phyloP scores from a whole-genome alignment of 2,329 filamentous ascomycete genomes.

The Cladosporium velox region DNA sequence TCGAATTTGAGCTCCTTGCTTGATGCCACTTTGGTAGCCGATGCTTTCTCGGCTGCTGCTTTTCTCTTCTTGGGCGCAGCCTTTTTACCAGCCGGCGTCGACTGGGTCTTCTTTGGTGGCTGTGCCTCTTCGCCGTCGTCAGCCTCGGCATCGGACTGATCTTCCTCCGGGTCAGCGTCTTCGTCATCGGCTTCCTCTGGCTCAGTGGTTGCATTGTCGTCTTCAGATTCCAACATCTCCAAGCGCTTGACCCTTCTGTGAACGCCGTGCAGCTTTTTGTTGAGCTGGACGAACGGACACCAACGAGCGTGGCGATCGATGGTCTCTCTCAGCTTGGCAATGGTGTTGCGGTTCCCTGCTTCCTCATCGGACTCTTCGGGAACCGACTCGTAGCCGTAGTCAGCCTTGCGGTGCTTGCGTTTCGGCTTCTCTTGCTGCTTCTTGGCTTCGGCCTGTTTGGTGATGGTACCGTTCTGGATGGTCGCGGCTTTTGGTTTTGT shows the following conservation, averaged over 20 bases:
- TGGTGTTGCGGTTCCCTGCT: background rate
- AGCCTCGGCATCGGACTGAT: background rate
- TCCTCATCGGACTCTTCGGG: background rate
- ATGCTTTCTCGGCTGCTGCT: background rate
- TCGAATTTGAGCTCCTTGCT: background rate
- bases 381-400: background rate
- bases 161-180: background rate
- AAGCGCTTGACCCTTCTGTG: background rate
- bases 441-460: background rate
- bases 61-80: background rate
- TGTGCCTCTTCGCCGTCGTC: background rate
- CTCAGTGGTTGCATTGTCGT: background rate
- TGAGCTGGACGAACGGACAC: slow-evolving; percentile 11
- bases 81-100: background rate
- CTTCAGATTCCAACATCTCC: background rate
- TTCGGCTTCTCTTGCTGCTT: background rate
- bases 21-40: background rate
- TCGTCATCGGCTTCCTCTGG: background rate
- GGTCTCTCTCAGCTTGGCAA: slow-evolving; percentile 3
- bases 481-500: background rate
- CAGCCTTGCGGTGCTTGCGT: background rate
- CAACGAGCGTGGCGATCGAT: slow-evolving; percentile 6
- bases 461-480: background rate
- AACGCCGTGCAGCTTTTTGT: background rate
- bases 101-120: background rate